phyloP scores from a whole-genome alignment of 2,329 filamentous ascomycete species.

The Neonectria coccinea region DNA sequence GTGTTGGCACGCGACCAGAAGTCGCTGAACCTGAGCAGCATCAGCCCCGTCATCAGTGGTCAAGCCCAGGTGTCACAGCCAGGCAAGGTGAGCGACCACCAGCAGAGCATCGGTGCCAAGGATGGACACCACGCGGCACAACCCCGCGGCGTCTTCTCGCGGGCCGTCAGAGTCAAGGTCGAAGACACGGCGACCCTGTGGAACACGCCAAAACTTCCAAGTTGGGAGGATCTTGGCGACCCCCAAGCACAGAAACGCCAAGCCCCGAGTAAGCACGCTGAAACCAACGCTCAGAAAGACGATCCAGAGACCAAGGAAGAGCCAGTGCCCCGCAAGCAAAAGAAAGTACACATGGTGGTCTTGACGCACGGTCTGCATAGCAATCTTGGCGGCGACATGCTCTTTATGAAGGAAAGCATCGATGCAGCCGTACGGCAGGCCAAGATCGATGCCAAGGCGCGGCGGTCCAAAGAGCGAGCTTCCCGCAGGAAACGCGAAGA shows the following conservation, averaged over 20 bases:
- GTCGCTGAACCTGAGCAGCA: constrained; percentile 75
- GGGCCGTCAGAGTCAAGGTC: constrained; percentile 79
- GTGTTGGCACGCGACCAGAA: constrained; percentile 87
- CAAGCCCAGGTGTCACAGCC: constrained; percentile 67
- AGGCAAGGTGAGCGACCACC: constrained; percentile 81
- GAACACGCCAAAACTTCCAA: constrained; percentile 89
- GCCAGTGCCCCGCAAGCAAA: constrained; percentile 64
- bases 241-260: constrained; percentile 40
- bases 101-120: constrained; percentile 69
- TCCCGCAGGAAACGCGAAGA: constrained; percentile 34
- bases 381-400: constrained; percentile 95
- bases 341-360: constrained; percentile 90
- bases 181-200: constrained; percentile 92
- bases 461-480: constrained; percentile 65
- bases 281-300: constrained; percentile 51
- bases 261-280: constrained; percentile 49
- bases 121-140: constrained; percentile 72
- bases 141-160: constrained; percentile 83
- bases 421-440: constrained; percentile 84
- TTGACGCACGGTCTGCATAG: constrained; percentile 96
- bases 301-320: constrained; percentile 46
- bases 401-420: constrained; percentile 97
- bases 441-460: constrained; percentile 73
- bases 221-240: constrained; percentile 63
- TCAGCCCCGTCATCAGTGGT: constrained; percentile 59